These are phyloP conservation scores for Smallanthus sonchifolius DNA, from an alignment of 129 eudicot species.

Conservation along the genomic window DNA sequence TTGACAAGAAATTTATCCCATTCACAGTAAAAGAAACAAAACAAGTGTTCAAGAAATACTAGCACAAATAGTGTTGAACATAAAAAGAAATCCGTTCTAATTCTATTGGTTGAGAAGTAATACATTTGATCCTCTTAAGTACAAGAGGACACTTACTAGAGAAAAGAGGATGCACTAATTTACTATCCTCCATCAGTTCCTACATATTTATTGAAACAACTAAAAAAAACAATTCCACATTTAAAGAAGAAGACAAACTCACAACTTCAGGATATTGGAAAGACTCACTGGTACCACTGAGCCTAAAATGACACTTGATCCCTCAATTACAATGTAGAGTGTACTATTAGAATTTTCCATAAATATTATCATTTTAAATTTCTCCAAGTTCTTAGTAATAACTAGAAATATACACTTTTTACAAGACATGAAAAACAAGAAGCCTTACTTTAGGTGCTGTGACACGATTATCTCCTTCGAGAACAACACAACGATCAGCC, in stretches of 20 bases:
- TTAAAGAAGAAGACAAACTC: too few species aligned
- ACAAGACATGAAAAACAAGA: neutral
- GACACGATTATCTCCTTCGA: slow-evolving; percentile 89
- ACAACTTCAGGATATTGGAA: neutral
- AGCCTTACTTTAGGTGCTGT: slow-evolving; percentile 76
- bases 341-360: neutral
- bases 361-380: neutral
- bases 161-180: neutral
- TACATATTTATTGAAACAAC: neutral
- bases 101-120: neutral
- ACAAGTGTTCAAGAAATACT: neutral
- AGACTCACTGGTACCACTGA: neutral
- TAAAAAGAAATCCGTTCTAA: neutral
- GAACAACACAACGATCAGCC: slow-evolving; percentile 80
- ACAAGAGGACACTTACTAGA: neutral
- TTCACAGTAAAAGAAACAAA: neutral
- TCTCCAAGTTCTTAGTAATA: neutral
- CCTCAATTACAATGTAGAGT: neutral
- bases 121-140: neutral
- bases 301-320: neutral
- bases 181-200: neutral
- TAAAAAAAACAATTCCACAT: neutral
- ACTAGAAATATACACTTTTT: neutral
- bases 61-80: neutral
- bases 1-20: neutral